Evolutionary conservation across 441 rosid species (phyloP).

Genomic region (Jatropha podagrica): DNA sequence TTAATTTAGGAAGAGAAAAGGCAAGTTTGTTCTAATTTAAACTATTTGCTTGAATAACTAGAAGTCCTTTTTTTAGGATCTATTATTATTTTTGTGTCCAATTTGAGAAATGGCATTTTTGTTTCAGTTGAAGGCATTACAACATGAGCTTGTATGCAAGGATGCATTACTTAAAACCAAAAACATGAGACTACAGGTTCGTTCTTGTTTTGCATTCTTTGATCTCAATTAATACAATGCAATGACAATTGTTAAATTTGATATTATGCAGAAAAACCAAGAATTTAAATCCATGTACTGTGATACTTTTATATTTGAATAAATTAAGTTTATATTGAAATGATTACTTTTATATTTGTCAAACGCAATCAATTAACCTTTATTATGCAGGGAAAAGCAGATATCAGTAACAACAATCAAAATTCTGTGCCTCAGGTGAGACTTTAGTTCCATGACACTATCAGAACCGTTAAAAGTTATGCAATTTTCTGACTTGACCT

Average conservation of each 20-base stretch:
- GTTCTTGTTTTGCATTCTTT: constrained; percentile 12
- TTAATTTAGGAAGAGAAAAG: constrained; percentile 61
- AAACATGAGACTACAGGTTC: constrained; percentile 37
- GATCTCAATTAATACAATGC: not conserved
- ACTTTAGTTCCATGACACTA: not conserved
- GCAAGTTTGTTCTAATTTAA: constrained; percentile 26
- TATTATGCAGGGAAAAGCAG: constrained; percentile 38
- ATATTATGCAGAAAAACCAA: not conserved
- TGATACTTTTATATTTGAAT: no score
- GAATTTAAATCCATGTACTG: no score
- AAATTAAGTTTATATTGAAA: no score
- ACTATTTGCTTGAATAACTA: not conserved
- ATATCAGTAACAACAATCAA: constrained; percentile 11
- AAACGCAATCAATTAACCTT: not conserved
- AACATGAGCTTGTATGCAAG: constrained; percentile 63
- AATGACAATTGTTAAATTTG: not conserved
- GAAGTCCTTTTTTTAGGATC: not conserved
- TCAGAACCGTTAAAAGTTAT: not conserved
- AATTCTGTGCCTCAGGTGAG: constrained; percentile 28
- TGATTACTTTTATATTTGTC: not conserved
- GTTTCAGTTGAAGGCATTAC: constrained; percentile 49
- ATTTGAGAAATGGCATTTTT: constrained; percentile 9
- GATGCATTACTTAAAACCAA: constrained; percentile 55
- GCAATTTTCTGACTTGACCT: not conserved
- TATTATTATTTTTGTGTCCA: constrained; percentile 1